A percentile compares a stretch with the other conserved stretches of the same genome.
These are phyloP conservation scores for Aureobasidium sp. DNA, from an alignment of 2,329 filamentous ascomycete genomes.

Conservation along the genomic window DNA sequence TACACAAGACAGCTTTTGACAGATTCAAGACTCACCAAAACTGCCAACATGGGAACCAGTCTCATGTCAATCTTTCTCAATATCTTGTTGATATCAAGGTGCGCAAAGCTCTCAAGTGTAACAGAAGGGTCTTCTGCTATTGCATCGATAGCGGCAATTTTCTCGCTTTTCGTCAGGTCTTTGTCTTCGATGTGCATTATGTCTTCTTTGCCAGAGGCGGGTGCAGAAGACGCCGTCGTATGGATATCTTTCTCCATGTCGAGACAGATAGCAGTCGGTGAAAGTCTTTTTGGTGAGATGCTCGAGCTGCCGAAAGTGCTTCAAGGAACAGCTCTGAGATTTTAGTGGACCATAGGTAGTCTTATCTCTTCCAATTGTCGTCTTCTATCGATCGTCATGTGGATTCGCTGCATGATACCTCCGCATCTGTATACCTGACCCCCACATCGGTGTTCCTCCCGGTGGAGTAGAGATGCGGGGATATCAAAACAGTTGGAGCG, in stretches of 20 bases:
- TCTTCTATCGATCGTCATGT: neutral
- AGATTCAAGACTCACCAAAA: conserved; percentile 24
- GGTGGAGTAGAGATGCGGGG: neutral
- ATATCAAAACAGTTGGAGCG: neutral
- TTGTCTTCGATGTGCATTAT: conserved; percentile 4
- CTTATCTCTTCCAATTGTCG: neutral
- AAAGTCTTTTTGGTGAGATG: neutral
- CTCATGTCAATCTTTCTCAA: conserved; percentile 38
- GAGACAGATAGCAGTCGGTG: no score
- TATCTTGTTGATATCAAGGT: conserved; percentile 40
- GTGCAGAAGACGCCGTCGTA: no score
- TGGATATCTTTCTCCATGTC: neutral
- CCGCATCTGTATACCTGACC: neutral
- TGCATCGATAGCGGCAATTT: conserved; percentile 16
- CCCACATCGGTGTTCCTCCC: neutral
- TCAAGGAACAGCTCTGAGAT: neutral
- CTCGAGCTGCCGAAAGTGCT: neutral
- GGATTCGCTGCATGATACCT: neutral
- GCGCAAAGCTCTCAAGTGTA: conserved; percentile 23
- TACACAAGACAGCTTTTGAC: neutral
- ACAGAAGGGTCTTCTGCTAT: conserved; percentile 26
- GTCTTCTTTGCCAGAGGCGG: neutral
- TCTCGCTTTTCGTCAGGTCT: conserved; percentile 15
- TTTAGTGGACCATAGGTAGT: neutral
- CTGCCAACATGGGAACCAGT: conserved; percentile 32